Conservation (phyloP, 352 stramenopile genomes). For the Pythium sukuiense region DNA sequence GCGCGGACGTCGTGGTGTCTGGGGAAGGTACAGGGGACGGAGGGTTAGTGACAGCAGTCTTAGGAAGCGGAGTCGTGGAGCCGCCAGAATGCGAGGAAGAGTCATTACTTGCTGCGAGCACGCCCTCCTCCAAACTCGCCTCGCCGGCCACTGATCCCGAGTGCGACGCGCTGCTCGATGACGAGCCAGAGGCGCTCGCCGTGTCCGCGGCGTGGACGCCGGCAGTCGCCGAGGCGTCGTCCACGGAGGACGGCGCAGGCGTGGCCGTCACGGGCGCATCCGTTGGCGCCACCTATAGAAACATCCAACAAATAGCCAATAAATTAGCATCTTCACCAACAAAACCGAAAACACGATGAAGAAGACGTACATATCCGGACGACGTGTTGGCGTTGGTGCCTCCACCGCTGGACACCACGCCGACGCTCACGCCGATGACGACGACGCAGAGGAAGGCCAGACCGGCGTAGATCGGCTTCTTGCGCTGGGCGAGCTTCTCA, state of each 20-base stretch:
- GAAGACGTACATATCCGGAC: slow-evolving; percentile 7
- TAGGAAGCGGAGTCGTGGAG: background rate
- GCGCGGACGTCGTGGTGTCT: slow-evolving; percentile 4
- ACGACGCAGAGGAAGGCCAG: slow-evolving; percentile 53
- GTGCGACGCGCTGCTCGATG: background rate
- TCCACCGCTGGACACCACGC: slow-evolving; percentile 20
- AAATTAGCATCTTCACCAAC: too few relatives aligned
- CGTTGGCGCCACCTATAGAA: background rate
- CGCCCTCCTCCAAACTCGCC: background rate
- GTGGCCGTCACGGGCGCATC: background rate
- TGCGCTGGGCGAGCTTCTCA: slow-evolving; percentile 39
- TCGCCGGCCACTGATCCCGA: slow-evolving; percentile 14
- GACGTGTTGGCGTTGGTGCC: slow-evolving; percentile 2
- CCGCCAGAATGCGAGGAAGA: background rate
- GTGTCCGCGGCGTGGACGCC: slow-evolving; percentile 10
- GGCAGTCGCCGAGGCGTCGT: background rate
- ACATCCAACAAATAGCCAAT: background rate
- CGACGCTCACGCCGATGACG: slow-evolving; percentile 42
- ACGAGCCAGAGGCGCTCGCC: background rate
- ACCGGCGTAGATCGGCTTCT: slow-evolving; percentile 59
- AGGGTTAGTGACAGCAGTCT: background rate
- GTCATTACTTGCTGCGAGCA: slow-evolving; percentile 7
- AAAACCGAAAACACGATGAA: background rate
- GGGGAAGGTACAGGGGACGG: slow-evolving; percentile 3
- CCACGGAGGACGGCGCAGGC: background rate